These are phyloP conservation scores for Neonectria ditissima DNA, from an alignment of 2,329 filamentous ascomycete genomes.

Conservation along the genomic window DNA sequence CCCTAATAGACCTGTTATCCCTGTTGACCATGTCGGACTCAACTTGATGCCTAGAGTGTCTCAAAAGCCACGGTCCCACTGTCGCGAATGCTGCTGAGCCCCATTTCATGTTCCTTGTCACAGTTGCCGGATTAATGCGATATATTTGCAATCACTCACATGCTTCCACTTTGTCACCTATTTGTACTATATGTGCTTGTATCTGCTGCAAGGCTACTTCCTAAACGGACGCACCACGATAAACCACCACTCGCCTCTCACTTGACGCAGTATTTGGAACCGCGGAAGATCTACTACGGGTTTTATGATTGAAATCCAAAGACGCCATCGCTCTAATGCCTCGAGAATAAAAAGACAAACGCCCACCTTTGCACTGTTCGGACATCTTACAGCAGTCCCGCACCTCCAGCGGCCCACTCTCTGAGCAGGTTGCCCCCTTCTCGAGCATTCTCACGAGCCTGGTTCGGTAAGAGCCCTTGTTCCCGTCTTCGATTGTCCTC, in stretches of 20 bases:
- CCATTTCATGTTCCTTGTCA: constrained; percentile 3
- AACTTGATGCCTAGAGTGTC: constrained; percentile 29
- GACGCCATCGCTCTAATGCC: constrained; percentile 47
- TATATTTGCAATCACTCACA: too few relatives aligned
- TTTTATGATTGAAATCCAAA: constrained; percentile 40
- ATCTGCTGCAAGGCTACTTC: background rate
- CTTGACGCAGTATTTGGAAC: background rate
- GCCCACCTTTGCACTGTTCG: constrained; percentile 16
- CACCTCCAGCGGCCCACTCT: constrained; percentile 52
- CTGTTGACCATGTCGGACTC: constrained; percentile 17
- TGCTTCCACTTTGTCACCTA: background rate
- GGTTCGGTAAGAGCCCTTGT: constrained; percentile 46
- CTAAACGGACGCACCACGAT: background rate
- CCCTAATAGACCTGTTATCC: constrained; percentile 8
- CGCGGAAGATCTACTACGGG: constrained; percentile 4
- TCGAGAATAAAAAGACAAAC: constrained; percentile 36
- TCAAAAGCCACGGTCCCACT: constrained; percentile 22
- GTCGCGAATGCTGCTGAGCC: constrained; percentile 14
- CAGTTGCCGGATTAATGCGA: too few relatives aligned
- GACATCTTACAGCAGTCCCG: constrained; percentile 45
- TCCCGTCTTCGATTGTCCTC: constrained; percentile 50
- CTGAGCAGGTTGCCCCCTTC: constrained; percentile 47
- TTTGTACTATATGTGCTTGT: background rate
- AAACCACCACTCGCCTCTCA: background rate
- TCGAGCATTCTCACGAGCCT: constrained; percentile 38